phyloP scores from a whole-genome alignment of 148 eudicot genomes.

The Amaranthus hypochondriacus region DNA sequence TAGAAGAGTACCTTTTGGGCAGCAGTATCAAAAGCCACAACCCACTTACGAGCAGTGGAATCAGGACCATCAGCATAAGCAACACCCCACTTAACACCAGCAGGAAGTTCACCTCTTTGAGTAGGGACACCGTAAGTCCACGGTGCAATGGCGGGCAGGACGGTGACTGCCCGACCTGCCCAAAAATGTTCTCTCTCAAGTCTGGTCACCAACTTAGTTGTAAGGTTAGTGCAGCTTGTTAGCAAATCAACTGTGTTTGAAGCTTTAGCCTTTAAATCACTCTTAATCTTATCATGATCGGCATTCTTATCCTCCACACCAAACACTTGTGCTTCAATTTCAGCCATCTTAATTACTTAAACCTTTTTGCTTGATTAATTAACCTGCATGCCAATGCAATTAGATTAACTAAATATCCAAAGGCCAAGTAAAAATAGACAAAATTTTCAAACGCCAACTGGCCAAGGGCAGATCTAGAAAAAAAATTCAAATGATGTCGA shows the following conservation, averaged over 20 bases:
- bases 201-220: background rate
- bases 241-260: background rate
- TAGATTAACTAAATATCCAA: too few relatives aligned
- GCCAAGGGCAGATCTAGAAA: too few relatives aligned
- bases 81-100: background rate
- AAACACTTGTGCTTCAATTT: background rate
- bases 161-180: background rate
- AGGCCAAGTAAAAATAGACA: too few relatives aligned
- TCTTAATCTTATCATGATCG: background rate
- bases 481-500: too few relatives aligned
- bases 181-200: conserved; percentile 5
- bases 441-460: too few relatives aligned
- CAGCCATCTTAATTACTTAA: background rate
- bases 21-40: conserved; percentile 1
- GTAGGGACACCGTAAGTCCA: background rate
- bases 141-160: background rate
- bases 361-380: too few relatives aligned
- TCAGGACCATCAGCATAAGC: conserved; percentile 7
- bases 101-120: background rate
- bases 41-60: conserved; percentile 10
- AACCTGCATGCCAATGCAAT: too few relatives aligned
- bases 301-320: background rate
- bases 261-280: background rate
- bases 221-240: background rate
- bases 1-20: background rate